A percentile compares a stretch with the other conserved stretches of the same genome.
These are phyloP conservation scores for Lumnitzera littorea DNA, from an alignment of 345 rosid genomes.

Conservation along the genomic window DNA sequence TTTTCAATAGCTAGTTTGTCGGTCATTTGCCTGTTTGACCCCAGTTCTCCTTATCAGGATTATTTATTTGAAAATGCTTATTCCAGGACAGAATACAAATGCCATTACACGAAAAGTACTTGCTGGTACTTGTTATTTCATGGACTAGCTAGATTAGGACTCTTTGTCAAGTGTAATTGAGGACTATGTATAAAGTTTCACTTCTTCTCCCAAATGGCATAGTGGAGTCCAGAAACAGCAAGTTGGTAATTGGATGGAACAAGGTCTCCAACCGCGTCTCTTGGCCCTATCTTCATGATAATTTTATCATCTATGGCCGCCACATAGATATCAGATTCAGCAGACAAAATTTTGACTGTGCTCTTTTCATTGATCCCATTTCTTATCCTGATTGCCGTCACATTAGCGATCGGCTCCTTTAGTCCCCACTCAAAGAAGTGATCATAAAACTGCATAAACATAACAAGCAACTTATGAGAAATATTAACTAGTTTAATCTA, in stretches of 20 bases:
- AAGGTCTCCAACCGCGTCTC: constrained; percentile 54
- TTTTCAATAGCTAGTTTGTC: too few species aligned
- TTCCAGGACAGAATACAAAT: too few species aligned
- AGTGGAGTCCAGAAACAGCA: constrained; percentile 48
- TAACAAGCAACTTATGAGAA: background rate
- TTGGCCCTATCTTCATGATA: constrained; percentile 77
- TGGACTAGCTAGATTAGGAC: too few species aligned
- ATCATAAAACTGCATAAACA: constrained; percentile 52
- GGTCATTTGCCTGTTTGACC: too few species aligned
- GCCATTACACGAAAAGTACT: too few species aligned
- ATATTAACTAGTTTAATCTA: background rate
- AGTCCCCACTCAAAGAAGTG: constrained; percentile 67
- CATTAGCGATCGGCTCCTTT: constrained; percentile 43
- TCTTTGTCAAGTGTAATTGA: too few species aligned
- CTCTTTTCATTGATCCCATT: constrained; percentile 41
- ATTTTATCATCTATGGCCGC: constrained; percentile 56
- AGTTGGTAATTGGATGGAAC: constrained; percentile 51
- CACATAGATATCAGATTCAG: constrained; percentile 57
- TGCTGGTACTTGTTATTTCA: too few species aligned
- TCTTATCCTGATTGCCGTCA: constrained; percentile 37
- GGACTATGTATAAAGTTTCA: background rate
- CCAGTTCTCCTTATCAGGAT: too few species aligned
- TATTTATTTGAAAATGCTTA: too few species aligned
- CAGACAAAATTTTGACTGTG: constrained; percentile 42
- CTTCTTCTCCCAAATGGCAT: constrained; percentile 48